Conservation (phyloP, 352 stramenopile genomes). For the Phytopythium oedochilum region DNA sequence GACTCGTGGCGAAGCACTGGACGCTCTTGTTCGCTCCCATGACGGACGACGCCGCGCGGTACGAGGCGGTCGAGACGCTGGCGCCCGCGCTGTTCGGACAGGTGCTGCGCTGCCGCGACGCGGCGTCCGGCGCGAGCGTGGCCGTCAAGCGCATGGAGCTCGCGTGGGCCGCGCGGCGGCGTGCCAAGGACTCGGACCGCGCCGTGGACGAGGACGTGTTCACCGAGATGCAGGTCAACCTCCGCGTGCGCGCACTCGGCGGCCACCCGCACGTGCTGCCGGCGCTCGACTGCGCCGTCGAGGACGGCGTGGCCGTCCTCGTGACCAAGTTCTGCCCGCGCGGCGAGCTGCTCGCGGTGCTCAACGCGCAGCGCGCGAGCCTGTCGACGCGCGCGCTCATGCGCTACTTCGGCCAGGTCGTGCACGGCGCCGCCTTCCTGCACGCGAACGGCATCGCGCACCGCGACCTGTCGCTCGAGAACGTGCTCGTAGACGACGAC, state of each 20-base stretch:
- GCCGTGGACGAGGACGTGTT: constrained; percentile 66
- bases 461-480: constrained; percentile 79
- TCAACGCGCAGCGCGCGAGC: constrained; percentile 41
- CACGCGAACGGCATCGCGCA: constrained; percentile 74
- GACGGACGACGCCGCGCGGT: too few relatives aligned
- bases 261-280: constrained; percentile 68
- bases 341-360: constrained; percentile 70
- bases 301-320: constrained; percentile 56
- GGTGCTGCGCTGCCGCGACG: constrained; percentile 61
- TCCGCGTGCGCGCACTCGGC: constrained; percentile 48
- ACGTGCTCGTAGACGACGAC: constrained; percentile 63
- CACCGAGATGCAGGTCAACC: constrained; percentile 63
- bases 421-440: constrained; percentile 60
- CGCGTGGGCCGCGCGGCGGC: constrained; percentile 33
- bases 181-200: constrained; percentile 40
- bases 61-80: constrained; percentile 59
- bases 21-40: too few relatives aligned
- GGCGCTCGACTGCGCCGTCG: constrained; percentile 58
- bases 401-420: constrained; percentile 66
- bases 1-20: too few relatives aligned
- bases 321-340: constrained; percentile 63
- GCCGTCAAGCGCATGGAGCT: constrained; percentile 83
- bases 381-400: constrained; percentile 24
- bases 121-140: constrained; percentile 41
- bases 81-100: constrained; percentile 66